Conservation (phyloP, 2,329 filamentous ascomycete species). For the Fusarium sp. region DNA sequence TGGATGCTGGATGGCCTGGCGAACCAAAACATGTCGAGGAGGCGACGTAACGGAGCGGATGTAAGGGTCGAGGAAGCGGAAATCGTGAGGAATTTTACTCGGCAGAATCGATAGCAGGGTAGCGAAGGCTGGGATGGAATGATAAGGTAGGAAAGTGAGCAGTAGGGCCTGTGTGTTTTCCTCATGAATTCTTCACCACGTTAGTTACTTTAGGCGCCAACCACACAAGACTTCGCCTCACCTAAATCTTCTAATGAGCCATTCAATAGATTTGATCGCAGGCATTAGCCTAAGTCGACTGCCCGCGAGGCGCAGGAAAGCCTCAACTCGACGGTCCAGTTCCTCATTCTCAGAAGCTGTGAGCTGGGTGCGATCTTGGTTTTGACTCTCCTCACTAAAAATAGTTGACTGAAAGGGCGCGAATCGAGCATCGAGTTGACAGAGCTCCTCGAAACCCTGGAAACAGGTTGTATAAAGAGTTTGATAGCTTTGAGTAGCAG, state of each 20-base stretch:
- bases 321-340: conserved; percentile 81
- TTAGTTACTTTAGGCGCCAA: conserved; percentile 9
- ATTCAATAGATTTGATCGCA: conserved; percentile 91
- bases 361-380: conserved; percentile 88
- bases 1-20: conserved; percentile 83
- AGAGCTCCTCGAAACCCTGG: conserved; percentile 92
- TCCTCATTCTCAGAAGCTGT: conserved; percentile 84
- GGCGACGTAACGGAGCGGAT: conserved; percentile 80
- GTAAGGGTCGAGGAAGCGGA: conserved; percentile 89
- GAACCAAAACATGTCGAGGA: conserved; percentile 84
- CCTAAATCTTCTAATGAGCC: conserved; percentile 92
- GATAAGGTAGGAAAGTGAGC: conserved; percentile 92
- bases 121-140: conserved; percentile 85
- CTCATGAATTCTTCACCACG: conserved; percentile 79
- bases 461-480: conserved; percentile 87
- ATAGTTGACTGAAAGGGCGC: conserved; percentile 78
- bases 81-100: conserved; percentile 76
- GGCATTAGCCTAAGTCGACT: conserved; percentile 84
- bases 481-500: conserved; percentile 89
- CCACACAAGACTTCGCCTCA: conserved; percentile 56
- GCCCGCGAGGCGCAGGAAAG: conserved; percentile 84
- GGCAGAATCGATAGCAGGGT: conserved; percentile 91
- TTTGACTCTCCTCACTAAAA: conserved; percentile 94
- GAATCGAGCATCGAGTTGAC: conserved; percentile 86
- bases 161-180: conserved; percentile 84